phyloP scores from a whole-genome alignment of 1,284 basidiomycete genomes.

The Sanghuangporus weigelae region DNA sequence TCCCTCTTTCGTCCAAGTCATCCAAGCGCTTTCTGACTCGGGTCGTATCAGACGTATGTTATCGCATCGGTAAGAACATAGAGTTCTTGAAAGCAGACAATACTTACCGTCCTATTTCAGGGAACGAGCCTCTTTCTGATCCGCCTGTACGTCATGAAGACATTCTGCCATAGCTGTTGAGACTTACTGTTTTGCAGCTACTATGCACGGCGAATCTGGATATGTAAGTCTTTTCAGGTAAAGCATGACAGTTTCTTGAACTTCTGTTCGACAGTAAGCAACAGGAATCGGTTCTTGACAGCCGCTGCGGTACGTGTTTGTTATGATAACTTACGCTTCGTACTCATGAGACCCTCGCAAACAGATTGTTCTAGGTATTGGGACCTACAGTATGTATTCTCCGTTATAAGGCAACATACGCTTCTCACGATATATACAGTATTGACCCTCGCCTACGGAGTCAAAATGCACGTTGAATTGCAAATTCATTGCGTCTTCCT shows the following conservation, averaged over 20 bases:
- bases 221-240: background rate
- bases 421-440: too few species aligned
- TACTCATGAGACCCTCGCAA: too few species aligned
- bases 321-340: too few species aligned
- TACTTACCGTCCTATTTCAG: background rate
- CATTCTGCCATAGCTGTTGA: background rate
- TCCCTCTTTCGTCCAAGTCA: background rate
- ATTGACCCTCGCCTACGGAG: too few species aligned
- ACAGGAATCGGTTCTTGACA: background rate
- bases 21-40: background rate
- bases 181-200: background rate
- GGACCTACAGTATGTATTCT: too few species aligned
- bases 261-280: background rate
- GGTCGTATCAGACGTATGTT: background rate
- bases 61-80: background rate
- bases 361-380: too few species aligned
- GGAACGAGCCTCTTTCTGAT: background rate
- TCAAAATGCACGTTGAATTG: too few species aligned
- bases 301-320: background rate
- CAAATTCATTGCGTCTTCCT: too few species aligned
- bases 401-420: too few species aligned
- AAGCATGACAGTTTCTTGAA: background rate
- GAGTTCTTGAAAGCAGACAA: background rate
- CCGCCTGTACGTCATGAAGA: background rate
- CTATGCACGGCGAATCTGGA: background rate